A percentile compares a stretch with the other conserved stretches of the same genome.
Conservation (phyloP, 1,284 basidiomycete species). For the Phenoliferia sp. region DNA sequence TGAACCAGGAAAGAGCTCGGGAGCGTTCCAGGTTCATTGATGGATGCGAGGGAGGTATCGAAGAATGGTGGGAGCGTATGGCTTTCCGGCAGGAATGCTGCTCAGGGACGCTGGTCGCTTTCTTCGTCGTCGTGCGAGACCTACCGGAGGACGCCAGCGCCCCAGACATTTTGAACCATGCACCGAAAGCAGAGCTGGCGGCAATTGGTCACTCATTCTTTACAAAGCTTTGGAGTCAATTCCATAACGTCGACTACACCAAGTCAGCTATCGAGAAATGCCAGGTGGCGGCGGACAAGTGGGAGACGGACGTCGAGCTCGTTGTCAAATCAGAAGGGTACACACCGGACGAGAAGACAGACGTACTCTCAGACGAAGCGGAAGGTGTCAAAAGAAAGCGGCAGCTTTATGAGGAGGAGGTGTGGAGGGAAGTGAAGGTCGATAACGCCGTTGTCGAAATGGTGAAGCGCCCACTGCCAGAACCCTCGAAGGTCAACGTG, state of each 20-base stretch:
- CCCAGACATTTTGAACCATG: not conserved
- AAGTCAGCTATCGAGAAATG: not conserved
- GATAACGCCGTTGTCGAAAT: constrained; percentile 11
- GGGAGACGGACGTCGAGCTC: constrained; percentile 14
- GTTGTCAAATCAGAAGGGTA: not conserved
- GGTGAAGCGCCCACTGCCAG: constrained; percentile 10
- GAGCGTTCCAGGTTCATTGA: constrained; percentile 28
- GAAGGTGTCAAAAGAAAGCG: constrained; percentile 11
- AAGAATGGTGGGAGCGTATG: constrained; percentile 93
- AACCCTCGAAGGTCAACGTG: constrained; percentile 24
- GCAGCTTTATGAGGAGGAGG: constrained; percentile 57
- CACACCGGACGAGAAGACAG: not conserved
- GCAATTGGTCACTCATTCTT: constrained; percentile 20
- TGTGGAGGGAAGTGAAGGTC: constrained; percentile 49
- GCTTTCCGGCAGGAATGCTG: constrained; percentile 89
- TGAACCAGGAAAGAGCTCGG: constrained; percentile 25
- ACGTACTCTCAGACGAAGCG: not conserved
- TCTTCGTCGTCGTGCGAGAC: constrained; percentile 59
- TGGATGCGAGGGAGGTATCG: constrained; percentile 43
- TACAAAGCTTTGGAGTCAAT: constrained; percentile 33
- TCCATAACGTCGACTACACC: constrained; percentile 37
- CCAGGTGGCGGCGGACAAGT: not conserved
- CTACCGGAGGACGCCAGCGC: not conserved
- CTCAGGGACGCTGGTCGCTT: constrained; percentile 76
- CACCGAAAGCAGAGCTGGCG: not conserved